phyloP scores from a whole-genome alignment of 805 yeast genomes.

The Priceomyces fermenticarens region DNA sequence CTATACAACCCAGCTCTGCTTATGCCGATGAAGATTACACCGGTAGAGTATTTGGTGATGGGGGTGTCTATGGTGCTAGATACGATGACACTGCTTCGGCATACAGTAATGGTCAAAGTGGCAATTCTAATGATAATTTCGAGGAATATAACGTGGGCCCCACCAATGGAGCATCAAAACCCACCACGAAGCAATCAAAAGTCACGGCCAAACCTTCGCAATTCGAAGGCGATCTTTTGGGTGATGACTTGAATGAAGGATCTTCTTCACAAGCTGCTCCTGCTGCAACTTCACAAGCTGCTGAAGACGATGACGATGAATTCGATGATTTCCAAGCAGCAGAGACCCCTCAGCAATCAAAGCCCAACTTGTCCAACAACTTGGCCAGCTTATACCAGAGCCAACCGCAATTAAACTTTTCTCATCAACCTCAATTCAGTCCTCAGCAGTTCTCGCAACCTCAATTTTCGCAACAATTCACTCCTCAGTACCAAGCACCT shows the following conservation, averaged over 20 bases:
- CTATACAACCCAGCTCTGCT: constrained; percentile 29
- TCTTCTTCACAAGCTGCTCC: constrained; percentile 13
- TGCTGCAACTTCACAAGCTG: constrained; percentile 11
- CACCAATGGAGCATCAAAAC: constrained; percentile 22
- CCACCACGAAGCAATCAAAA: constrained; percentile 36
- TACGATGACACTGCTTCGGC: constrained; percentile 56
- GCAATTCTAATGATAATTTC: constrained; percentile 38
- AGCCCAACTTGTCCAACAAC: constrained; percentile 11
- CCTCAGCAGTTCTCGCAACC: constrained; percentile 8
- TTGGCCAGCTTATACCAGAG: constrained; percentile 18
- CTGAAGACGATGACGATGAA: constrained; percentile 69
- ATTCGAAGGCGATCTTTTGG: constrained; percentile 48
- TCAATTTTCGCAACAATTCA: constrained; percentile 4
- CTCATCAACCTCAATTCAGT: constrained; percentile 6
- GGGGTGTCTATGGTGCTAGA: constrained; percentile 67
- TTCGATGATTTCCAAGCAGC: constrained; percentile 74
- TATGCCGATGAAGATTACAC: constrained; percentile 44
- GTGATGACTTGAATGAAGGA: constrained; percentile 42
- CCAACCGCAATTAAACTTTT: constrained; percentile 14
- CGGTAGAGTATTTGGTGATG: constrained; percentile 64
- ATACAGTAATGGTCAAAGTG: constrained; percentile 31
- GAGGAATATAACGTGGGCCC: constrained; percentile 60
- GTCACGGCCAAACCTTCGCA: constrained; percentile 27
- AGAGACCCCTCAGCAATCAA: constrained; percentile 31
- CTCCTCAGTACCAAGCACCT: no score